phyloP scores from a whole-genome alignment of 208 protist species.

The Novymonas esmeraldas region DNA sequence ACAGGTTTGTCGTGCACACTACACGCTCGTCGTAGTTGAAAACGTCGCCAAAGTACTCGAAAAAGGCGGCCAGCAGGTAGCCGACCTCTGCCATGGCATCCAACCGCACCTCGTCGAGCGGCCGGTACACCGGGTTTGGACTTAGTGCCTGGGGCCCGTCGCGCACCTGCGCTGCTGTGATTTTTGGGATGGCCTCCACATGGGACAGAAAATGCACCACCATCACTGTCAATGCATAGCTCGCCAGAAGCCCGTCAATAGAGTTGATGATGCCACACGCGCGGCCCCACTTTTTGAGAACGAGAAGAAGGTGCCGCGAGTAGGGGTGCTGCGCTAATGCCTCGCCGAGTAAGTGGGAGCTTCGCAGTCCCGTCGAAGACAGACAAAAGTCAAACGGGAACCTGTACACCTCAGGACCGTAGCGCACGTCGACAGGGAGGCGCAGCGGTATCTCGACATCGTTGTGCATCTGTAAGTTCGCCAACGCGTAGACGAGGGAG shows the following conservation, averaged over 20 bases:
- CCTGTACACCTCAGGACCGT: constrained; percentile 86
- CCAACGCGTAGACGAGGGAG: constrained; percentile 68
- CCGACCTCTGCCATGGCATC: constrained; percentile 67
- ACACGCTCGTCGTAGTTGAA: constrained; percentile 84
- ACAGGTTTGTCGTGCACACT: constrained; percentile 81
- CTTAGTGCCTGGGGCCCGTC: constrained; percentile 59
- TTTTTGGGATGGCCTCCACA: constrained; percentile 58
- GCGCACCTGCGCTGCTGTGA: constrained; percentile 37
- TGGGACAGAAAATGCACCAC: constrained; percentile 80
- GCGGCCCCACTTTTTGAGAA: constrained; percentile 88
- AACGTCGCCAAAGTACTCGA: constrained; percentile 84
- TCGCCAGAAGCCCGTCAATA: constrained; percentile 88
- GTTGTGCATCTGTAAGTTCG: constrained; percentile 69
- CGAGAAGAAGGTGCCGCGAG: constrained; percentile 80
- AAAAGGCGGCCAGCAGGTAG: constrained; percentile 75
- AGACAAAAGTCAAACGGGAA: constrained; percentile 92
- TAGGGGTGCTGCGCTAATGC: constrained; percentile 70
- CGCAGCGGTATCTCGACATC: constrained; percentile 80
- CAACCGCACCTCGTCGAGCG: constrained; percentile 33
- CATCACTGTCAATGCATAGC: constrained; percentile 90
- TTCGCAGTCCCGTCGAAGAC: constrained; percentile 81
- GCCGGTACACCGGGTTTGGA: constrained; percentile 55
- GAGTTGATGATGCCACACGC: constrained; percentile 81
- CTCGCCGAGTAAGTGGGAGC: constrained; percentile 79
- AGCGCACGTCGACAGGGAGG: constrained; percentile 71